These are phyloP conservation scores for Pythium phragmitis DNA, from an alignment of 352 stramenopile species.

Conservation along the genomic window DNA sequence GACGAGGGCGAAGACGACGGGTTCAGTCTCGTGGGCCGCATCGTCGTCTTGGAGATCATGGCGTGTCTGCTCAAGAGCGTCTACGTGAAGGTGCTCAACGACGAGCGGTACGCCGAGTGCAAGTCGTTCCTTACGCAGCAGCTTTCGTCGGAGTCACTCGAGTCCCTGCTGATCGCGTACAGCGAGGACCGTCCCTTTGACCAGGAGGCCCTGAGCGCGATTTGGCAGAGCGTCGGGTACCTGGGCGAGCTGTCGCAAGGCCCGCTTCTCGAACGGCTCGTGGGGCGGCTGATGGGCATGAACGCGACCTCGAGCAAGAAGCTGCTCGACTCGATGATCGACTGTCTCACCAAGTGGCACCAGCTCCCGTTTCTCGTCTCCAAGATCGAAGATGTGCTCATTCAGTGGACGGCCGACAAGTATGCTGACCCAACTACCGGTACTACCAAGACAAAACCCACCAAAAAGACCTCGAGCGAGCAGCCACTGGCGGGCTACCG, in stretches of 20 bases:
- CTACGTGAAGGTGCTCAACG: constrained; percentile 63
- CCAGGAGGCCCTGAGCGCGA: constrained; percentile 64
- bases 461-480: constrained; percentile 40
- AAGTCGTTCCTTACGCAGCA: constrained; percentile 73
- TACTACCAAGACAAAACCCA: constrained; percentile 20
- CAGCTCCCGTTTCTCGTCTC: constrained; percentile 63
- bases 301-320: constrained; percentile 71
- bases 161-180: constrained; percentile 65
- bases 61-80: constrained; percentile 72
- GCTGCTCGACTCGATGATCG: constrained; percentile 75
- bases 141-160: constrained; percentile 56
- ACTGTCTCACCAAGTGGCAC: constrained; percentile 75
- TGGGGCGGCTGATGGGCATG: constrained; percentile 72
- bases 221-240: constrained; percentile 75
- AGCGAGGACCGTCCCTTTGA: constrained; percentile 57
- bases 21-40: constrained; percentile 65
- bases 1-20: constrained; percentile 67
- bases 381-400: constrained; percentile 59
- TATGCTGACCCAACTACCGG: constrained; percentile 25
- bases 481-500: constrained; percentile 20
- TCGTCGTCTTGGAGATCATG: constrained; percentile 79
- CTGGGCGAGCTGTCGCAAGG: constrained; percentile 63
- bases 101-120: constrained; percentile 69
- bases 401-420: constrained; percentile 54
- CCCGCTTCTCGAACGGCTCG: constrained; percentile 52